Evolutionary conservation across 805 yeast genomes (phyloP), one percentile per base, ranked within the genome.

Genomic region (Lipomyces yamadae): DNA sequence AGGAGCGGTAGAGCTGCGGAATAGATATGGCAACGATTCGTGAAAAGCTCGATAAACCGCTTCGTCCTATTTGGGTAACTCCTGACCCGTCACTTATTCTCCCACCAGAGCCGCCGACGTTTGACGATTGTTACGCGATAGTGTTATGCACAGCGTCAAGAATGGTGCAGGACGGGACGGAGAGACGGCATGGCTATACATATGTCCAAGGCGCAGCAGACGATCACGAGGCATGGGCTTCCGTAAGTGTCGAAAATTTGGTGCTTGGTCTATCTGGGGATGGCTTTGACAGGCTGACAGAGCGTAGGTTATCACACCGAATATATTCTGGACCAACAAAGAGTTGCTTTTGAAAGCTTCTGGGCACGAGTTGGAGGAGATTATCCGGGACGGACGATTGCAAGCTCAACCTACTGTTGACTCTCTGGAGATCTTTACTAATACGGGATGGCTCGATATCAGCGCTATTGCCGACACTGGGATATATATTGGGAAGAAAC

Each of bases 181-280:
- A 79, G 60, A 78, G 78, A 58, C 72, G 82, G 58, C 66, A 76
- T 7, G 88, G 86, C 0, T 88, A 78, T 70, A 77, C 82, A 0
- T 92, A 92, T 74, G 90, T 92, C 0, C 97, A 92, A 76, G 98
- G 98, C 0, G 95, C 97, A 0, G 97, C 95, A 0, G 98, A 92
- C 76, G 97, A 93, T 73, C 97, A 92, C 75, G 98, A 92, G 73
- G 79, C 88, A 10, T 92, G 97, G 98, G 84, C 88, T 0, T 55
- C 64, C 13, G 68, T 65, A 32, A 10, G 68, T 45, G 4, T 30
- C 24, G 24, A 24, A 37, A 29, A 7, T n/a, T 35, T 57, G n/a
- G 7, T 3, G 10, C n/a, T 30, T 10, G 18, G 3, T 5, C 7
- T 7, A 4, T 15, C 48, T 7, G 3, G 24, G 18, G 15, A 37